These are phyloP conservation scores for Leishmania amazonensis DNA, from an alignment of 208 protist genomes.

Conservation along the genomic window DNA sequence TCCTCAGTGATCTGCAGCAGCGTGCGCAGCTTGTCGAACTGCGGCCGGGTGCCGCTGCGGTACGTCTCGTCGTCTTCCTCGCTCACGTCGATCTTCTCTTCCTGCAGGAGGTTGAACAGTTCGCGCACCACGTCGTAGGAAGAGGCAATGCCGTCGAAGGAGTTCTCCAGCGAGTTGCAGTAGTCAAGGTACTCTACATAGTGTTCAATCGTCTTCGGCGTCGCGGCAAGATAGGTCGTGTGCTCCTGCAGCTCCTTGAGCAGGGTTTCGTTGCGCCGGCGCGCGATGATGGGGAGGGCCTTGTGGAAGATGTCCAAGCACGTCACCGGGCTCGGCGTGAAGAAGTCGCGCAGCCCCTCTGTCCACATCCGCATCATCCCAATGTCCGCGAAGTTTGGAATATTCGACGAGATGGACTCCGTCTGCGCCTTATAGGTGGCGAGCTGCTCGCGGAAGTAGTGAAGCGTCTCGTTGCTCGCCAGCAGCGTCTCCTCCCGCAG, in stretches of 20 bases:
- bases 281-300: conserved; percentile 92
- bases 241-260: conserved; percentile 85
- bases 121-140: conserved; percentile 93
- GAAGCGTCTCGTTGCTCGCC: conserved; percentile 61
- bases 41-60: conserved; percentile 89
- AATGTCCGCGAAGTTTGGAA: conserved; percentile 84
- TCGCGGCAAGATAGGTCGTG: conserved; percentile 76
- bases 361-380: conserved; percentile 90
- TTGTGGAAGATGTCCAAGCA: conserved; percentile 90
- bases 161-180: conserved; percentile 73
- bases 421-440: conserved; percentile 85
- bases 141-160: conserved; percentile 79
- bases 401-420: conserved; percentile 85
- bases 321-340: conserved; percentile 87
- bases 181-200: conserved; percentile 92
- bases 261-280: conserved; percentile 85
- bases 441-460: conserved; percentile 91
- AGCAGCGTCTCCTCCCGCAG: conserved; percentile 71
- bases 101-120: conserved; percentile 85
- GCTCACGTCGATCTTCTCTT: conserved; percentile 87
- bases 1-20: conserved; percentile 89
- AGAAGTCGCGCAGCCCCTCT: conserved; percentile 85
- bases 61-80: conserved; percentile 93
- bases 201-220: conserved; percentile 92
- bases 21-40: conserved; percentile 93